phyloP scores from a whole-genome alignment of 1,139 yeast genomes.

The Trichomonascaceae sp. region DNA sequence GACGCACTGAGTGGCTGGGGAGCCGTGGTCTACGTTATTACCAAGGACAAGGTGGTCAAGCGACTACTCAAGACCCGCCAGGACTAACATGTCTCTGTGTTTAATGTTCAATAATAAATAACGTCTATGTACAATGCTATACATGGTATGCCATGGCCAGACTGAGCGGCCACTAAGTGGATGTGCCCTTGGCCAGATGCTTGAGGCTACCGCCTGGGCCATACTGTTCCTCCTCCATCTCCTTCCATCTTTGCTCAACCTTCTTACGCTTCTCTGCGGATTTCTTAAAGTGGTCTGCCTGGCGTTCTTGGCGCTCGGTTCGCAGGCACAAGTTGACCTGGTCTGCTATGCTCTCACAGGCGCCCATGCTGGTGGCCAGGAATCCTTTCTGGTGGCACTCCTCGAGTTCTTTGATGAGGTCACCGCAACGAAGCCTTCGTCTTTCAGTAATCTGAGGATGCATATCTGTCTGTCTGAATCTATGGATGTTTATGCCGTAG shows the following conservation, averaged over 20 bases:
- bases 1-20: conserved; percentile 99
- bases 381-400: conserved; percentile 73
- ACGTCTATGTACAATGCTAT: not conserved
- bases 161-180: no score
- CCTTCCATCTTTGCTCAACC: conserved; percentile 43
- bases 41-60: conserved; percentile 83
- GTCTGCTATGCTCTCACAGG: conserved; percentile 75
- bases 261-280: conserved; percentile 45
- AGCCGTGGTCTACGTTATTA: conserved; percentile 82
- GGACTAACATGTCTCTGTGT: no score
- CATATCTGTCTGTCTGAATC: conserved; percentile 10
- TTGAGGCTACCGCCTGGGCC: conserved; percentile 67
- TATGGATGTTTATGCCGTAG: no score
- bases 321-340: conserved; percentile 70
- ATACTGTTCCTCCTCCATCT: conserved; percentile 61
- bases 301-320: conserved; percentile 56
- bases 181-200: no score
- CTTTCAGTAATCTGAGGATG: conserved; percentile 19
- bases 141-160: not conserved
- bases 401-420: conserved; percentile 76
- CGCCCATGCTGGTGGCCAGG: conserved; percentile 63
- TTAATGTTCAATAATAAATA: no score
- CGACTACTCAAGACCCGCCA: conserved; percentile 88
- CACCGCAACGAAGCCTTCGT: conserved; percentile 39
- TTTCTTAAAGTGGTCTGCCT: conserved; percentile 46